Percentiles rank a stretch among this genome's conserved stretches.
Conservation (phyloP, 805 yeast species). For the Pichia eremophila region DNA sequence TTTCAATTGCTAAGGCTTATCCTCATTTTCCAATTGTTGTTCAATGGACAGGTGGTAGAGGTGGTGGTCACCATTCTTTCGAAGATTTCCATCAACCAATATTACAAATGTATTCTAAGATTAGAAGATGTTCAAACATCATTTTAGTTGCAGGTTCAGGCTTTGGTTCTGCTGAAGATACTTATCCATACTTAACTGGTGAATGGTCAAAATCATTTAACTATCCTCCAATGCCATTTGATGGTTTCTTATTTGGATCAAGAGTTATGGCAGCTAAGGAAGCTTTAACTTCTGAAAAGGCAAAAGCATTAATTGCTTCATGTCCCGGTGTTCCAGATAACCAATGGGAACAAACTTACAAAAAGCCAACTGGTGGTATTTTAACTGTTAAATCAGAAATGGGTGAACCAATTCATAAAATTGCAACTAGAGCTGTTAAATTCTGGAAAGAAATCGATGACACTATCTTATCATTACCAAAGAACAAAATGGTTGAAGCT, state of each 20-base stretch:
- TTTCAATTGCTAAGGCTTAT: conserved; percentile 88
- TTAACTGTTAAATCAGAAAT: conserved; percentile 94
- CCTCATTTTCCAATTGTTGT: conserved; percentile 94
- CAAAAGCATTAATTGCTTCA: conserved; percentile 82
- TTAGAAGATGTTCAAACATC: conserved; percentile 86
- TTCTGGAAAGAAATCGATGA: conserved; percentile 97
- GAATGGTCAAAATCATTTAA: conserved; percentile 81
- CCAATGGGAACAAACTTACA: conserved; percentile 91
- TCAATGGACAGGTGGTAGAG: conserved; percentile 99
- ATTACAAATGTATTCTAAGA: conserved; percentile 88
- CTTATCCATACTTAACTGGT: conserved; percentile 97
- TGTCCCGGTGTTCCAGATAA: conserved; percentile 85
- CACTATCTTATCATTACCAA: conserved; percentile 84
- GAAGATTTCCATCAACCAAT: conserved; percentile 99
- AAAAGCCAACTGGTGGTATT: conserved; percentile 94
- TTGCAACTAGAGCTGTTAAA: conserved; percentile 95
- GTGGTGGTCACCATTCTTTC: conserved; percentile 99
- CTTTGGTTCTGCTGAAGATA: conserved; percentile 92
- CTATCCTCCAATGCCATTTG: conserved; percentile 98
- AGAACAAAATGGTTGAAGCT: conserved; percentile 75
- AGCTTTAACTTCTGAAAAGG: conserved; percentile 87
- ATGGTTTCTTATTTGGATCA: conserved; percentile 92
- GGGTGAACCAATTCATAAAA: conserved; percentile 99
- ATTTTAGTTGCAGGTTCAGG: conserved; percentile 96
- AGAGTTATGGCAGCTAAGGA: conserved; percentile 97